Percentiles rank a stretch among this genome's conserved stretches.
phyloP scores from a whole-genome alignment of 176 grass and related monocot species.

The Bromus sterilis region DNA sequence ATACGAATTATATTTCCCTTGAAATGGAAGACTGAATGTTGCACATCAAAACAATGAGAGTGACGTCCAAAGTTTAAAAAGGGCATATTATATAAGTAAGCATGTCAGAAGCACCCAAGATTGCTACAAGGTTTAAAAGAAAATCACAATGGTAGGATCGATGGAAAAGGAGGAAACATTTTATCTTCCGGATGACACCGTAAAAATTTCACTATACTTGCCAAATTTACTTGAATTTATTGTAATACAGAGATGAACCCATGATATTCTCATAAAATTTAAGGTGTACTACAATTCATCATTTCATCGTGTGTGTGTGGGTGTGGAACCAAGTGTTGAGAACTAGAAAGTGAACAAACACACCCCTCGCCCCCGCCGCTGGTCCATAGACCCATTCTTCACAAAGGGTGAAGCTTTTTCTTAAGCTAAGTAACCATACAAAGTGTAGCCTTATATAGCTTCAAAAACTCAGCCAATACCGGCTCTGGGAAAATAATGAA shows the following conservation, averaged over 20 bases:
- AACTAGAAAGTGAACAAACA: not conserved
- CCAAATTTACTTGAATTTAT: not conserved
- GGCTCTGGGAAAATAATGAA: too few species aligned
- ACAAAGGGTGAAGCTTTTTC: not conserved
- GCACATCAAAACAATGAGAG: not conserved
- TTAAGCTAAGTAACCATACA: too few species aligned
- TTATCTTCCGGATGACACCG: not conserved
- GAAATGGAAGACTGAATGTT: not conserved
- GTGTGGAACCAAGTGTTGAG: not conserved
- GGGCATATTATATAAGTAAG: not conserved
- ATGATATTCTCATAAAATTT: not conserved
- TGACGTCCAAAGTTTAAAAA: not conserved
- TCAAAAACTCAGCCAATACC: too few species aligned
- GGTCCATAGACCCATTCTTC: not conserved
- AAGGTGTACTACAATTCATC: not conserved
- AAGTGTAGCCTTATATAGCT: too few species aligned
- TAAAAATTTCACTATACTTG: not conserved
- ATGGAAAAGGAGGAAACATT: not conserved
- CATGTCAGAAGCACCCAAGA: not conserved
- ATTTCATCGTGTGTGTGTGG: too few species aligned
- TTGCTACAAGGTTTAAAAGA: not conserved
- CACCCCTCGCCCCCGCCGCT: not conserved
- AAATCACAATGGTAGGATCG: not conserved
- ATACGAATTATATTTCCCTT: not conserved
- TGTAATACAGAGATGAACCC: not conserved